Evolutionary conservation across 2,329 filamentous ascomycete species (phyloP), one percentile per base, ranked within the genome.

Genomic region (Colletotrichum australisinense): DNA sequence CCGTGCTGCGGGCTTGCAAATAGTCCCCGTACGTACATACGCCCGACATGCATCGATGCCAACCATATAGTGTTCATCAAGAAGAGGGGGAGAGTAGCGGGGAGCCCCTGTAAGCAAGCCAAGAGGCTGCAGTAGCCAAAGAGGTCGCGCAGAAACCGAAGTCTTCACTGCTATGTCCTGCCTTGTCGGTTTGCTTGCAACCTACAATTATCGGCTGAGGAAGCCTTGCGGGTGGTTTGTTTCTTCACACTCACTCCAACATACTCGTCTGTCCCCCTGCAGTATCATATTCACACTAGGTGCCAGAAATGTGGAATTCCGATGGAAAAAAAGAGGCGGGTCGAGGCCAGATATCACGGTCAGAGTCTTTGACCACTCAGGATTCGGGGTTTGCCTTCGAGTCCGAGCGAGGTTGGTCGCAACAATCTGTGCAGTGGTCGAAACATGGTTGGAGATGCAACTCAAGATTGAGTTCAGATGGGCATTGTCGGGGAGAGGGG

Each of bases 371-470:
- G 30, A 60, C 14, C 19, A 30, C 65, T 35, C 58, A 53, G 42
- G 32, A 63, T 59, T n/a, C 16, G 66, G 69, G 63, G 53, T 58
- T 59, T 59, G 22, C 67, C 28, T 65, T 65, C 42, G 67, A 60
- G 46, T 57, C 16, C 69, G 67, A 28, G 68, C 46, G 42, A 46
- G 63, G 53, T 32, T 60, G 32, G 56, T 35, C 53, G 46, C 60
- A 52, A 60, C 60, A 65, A 65, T 65, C 70, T 65, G 67, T 73
- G 70, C 70, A 65, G 56, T 49, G 67, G 53, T 42, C 67, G 70
- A 65, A 70, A 73, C 67, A 70, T 52, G 66, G 60, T 60, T 70
- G 32, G 28, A 64, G 46, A 70, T 73, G 67, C 70, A 73, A 73
- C 32, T 65, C 35, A 60, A 73, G 70, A 65, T 70, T 62, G 67